Conservation (phyloP, 345 rosid species). For the Ceriops tagal region DNA sequence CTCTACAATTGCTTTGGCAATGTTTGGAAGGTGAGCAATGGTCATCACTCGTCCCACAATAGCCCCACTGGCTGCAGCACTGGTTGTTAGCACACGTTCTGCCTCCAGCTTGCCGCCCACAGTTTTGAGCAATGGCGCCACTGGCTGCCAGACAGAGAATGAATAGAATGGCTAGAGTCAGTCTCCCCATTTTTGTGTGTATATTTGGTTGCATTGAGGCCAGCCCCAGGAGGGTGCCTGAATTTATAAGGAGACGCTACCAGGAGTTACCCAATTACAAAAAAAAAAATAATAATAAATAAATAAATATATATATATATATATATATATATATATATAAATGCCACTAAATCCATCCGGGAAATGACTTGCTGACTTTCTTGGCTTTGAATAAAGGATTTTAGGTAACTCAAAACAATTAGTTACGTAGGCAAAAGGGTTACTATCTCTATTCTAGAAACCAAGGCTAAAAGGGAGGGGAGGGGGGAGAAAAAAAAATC, state of each 20-base stretch:
- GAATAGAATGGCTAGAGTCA: neutral
- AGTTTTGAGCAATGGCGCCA: conserved; percentile 12
- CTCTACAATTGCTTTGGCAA: conserved; percentile 28
- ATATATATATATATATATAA: too few relatives aligned
- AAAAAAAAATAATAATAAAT: too few relatives aligned
- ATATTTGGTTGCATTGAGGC: neutral
- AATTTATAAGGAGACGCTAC: neutral
- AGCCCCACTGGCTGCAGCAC: conserved; percentile 29
- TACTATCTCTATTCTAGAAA: too few relatives aligned
- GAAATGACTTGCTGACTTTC: too few relatives aligned
- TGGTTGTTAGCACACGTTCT: conserved; percentile 18
- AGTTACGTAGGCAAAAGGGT: too few relatives aligned
- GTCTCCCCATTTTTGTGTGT: neutral
- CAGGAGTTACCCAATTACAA: neutral
- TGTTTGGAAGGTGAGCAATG: conserved; percentile 18
- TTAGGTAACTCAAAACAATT: too few relatives aligned
- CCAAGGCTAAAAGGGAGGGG: too few relatives aligned
- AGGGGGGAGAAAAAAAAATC: too few relatives aligned
- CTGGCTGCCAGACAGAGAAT: neutral
- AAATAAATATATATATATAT: too few relatives aligned
- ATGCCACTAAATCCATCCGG: too few relatives aligned
- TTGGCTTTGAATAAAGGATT: too few relatives aligned
- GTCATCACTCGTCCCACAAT: conserved; percentile 24
- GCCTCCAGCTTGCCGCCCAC: conserved; percentile 29
- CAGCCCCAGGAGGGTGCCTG: neutral